Base-by-base conservation (phyloP, 352 stramenopile species). In the Phytophthora kernoviae region DNA sequence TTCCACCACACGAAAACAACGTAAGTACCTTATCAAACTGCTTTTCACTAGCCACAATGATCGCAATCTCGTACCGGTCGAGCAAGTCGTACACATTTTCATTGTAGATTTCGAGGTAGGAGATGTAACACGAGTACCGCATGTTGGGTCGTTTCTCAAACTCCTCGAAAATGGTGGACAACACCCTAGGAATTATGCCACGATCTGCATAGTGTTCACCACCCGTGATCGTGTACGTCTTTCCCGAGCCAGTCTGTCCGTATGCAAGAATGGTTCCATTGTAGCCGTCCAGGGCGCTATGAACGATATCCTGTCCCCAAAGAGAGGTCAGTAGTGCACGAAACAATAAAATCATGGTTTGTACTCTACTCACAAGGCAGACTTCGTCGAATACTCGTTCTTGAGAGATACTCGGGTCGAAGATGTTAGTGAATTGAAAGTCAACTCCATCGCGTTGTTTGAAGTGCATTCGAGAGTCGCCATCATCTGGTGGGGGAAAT, bases 101-200 rank as follows among this genome's bases (percentile, higher is more conserved):
- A 68, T 98, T 98, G 83, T 99, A 99, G 34, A 99, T 97, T 65
- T 99, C 92, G 46, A 99, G 68, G 67, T 98, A 98, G 10, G 95
- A 98, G 46, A 99, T 86, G 67, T 94, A 93, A 55, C 85, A 96
- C n/a, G 83, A 73, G 65, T 93, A 94, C 27, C 70, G 70, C 74
- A 87, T 83, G 27, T 72, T 54, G 12, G 59, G 43, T 39, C 76
- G 75, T 39, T 69, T 72, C 51, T 91, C 84, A 34, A 91, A 91
- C 49, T 86, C 82, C 58, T 87, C 78, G 65, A 98, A 99, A 39
- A 99, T 83, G 5, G 96, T 88, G 14, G 88, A 96, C 24, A 99
- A 84, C 15, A 94, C 83, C 22, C 96, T 78, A 22, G 96, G 96
- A 49, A 99, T 98, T 55, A 99, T 97, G 15, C 96, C 96, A 20